These are phyloP conservation scores for Volvariella volvacea DNA, from an alignment of 1,284 basidiomycete species.

Conservation along the genomic window DNA sequence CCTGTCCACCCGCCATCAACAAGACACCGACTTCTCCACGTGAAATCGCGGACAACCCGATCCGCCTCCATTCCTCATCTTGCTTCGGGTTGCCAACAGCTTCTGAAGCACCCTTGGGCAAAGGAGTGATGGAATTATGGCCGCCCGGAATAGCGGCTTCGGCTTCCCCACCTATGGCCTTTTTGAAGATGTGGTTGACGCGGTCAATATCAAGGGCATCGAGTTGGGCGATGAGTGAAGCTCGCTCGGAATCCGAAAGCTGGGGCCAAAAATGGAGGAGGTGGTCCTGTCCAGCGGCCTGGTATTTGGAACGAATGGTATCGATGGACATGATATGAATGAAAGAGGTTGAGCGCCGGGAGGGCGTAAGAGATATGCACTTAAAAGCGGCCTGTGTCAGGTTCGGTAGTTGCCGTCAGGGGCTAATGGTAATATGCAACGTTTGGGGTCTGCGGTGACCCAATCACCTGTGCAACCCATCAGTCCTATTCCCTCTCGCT, in stretches of 20 bases:
- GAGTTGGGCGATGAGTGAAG: constrained; percentile 68
- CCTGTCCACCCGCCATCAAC: constrained; percentile 97
- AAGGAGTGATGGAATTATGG: constrained; percentile 61
- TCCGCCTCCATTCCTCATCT: constrained; percentile 62
- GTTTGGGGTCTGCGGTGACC: no score
- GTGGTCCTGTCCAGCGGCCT: constrained; percentile 82
- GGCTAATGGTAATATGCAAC: no score
- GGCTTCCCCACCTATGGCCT: constrained; percentile 69
- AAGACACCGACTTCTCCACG: constrained; percentile 86
- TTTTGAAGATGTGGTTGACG: constrained; percentile 84
- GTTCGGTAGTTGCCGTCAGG: constrained; percentile 8
- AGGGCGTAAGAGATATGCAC: not conserved
- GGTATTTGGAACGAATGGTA: constrained; percentile 54
- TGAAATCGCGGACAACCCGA: constrained; percentile 79
- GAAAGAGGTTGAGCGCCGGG: constrained; percentile 4
- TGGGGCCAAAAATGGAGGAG: constrained; percentile 84
- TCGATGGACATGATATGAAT: constrained; percentile 39
- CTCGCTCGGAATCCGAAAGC: constrained; percentile 63
- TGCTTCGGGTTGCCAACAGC: constrained; percentile 52
- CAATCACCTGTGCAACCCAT: no score
- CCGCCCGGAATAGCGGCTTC: constrained; percentile 36
- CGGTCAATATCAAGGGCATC: constrained; percentile 80
- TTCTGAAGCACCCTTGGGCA: constrained; percentile 71
- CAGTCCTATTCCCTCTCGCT: no score
- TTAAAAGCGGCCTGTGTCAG: not conserved